These are phyloP conservation scores for Pterula multifida DNA, from an alignment of 1,284 basidiomycete species.

Conservation along the genomic window DNA sequence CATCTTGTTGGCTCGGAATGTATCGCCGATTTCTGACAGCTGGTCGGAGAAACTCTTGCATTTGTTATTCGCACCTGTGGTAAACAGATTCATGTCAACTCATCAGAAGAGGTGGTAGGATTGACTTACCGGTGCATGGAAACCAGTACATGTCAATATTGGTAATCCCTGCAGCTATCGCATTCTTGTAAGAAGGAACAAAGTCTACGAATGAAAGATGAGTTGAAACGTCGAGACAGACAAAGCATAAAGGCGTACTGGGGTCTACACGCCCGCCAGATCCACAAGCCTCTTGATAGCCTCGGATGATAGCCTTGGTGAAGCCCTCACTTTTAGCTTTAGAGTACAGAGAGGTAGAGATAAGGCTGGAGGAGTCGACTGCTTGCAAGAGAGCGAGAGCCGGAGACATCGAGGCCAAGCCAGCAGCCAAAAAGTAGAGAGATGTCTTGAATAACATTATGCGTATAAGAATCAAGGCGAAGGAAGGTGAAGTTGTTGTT, in stretches of 20 bases:
- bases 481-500: background rate
- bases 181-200: conserved; percentile 15
- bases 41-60: conserved; percentile 16
- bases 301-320: conserved; percentile 16
- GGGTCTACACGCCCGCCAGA: conserved; percentile 15
- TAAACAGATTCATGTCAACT: background rate
- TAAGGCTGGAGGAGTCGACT: conserved; percentile 15
- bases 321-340: conserved; percentile 15
- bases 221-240: background rate
- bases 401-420: conserved; percentile 4
- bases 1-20: conserved; percentile 14
- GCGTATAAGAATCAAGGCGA: background rate
- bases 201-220: conserved; percentile 9
- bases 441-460: background rate
- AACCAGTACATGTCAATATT: conserved; percentile 17
- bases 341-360: conserved; percentile 12
- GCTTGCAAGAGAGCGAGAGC: conserved; percentile 12
- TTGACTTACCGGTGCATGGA: conserved; percentile 13
- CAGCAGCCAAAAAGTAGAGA: conserved; percentile 9
- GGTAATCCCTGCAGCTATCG: conserved; percentile 13
- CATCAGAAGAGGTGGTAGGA: background rate
- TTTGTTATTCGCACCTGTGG: conserved; percentile 9
- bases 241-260: conserved; percentile 1
- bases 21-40: conserved; percentile 11
- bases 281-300: conserved; percentile 14